phyloP scores from a whole-genome alignment of 805 yeast genomes.

The Hanseniaspora jakobsenii region DNA sequence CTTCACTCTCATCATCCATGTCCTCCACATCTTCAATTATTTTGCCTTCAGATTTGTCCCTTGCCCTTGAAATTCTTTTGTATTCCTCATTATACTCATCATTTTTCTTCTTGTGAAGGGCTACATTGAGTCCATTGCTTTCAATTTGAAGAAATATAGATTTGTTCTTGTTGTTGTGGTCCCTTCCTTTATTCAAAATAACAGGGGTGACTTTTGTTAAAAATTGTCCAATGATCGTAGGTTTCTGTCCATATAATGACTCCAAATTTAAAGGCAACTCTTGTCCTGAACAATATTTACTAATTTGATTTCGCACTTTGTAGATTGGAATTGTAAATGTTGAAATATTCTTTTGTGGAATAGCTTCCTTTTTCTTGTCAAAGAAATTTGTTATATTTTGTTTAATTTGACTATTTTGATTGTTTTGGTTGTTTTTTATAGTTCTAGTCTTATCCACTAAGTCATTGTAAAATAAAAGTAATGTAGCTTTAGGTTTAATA shows the following conservation, averaged over 20 bases:
- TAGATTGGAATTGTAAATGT: neutral
- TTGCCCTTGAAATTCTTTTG: neutral
- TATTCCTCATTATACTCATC: neutral
- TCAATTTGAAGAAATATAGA: neutral
- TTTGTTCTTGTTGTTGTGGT: too few species aligned
- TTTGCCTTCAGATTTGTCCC: neutral
- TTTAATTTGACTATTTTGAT: too few species aligned
- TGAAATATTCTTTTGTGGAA: neutral
- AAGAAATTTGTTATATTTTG: conserved; percentile 4
- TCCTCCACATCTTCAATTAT: neutral
- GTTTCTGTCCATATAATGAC: neutral
- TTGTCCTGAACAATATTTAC: neutral
- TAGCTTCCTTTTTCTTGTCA: conserved; percentile 2
- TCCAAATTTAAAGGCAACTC: neutral
- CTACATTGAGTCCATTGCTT: neutral
- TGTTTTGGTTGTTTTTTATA: too few species aligned
- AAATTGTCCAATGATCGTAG: too few species aligned
- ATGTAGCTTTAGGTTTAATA: neutral
- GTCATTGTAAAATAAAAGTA: neutral
- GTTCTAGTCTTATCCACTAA: too few species aligned
- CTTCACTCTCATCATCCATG: neutral
- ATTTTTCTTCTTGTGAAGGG: neutral
- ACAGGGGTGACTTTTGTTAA: too few species aligned
- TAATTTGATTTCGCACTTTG: neutral
- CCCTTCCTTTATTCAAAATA: too few species aligned